A percentile compares a stretch with the other conserved stretches of the same genome.
Evolutionary conservation across 176 grass and related monocot genomes (phyloP).

Genomic region (Rhynchospora pubera): DNA sequence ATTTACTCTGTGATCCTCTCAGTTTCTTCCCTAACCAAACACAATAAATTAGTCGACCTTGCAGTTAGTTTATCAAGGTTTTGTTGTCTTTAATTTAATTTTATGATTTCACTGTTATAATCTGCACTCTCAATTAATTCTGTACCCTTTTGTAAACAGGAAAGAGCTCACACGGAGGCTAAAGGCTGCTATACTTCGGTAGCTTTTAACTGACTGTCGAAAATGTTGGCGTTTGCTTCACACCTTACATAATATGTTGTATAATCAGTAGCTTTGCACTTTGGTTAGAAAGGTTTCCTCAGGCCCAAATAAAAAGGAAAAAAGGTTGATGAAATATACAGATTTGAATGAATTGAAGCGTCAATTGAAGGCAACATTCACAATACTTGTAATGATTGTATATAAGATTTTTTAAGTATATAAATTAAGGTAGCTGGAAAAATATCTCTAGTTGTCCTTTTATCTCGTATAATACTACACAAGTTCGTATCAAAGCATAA

Average conservation of each 20-base stretch:
- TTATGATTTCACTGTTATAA: neutral
- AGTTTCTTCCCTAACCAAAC: neutral
- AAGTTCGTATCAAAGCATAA: too few species aligned
- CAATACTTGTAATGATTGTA: neutral
- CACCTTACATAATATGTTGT: neutral
- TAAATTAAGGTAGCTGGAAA: neutral
- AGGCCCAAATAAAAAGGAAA: neutral
- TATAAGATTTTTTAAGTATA: neutral
- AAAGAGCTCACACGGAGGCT: slow-evolving; percentile 73
- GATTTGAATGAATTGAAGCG: neutral
- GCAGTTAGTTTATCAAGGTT: too few species aligned
- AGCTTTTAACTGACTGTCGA: slow-evolving; percentile 16
- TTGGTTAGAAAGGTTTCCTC: neutral
- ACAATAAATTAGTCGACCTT: too few species aligned
- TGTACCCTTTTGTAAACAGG: slow-evolving; percentile 26
- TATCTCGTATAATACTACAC: too few species aligned
- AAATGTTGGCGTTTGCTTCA: slow-evolving; percentile 1
- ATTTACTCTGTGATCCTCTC: too few species aligned
- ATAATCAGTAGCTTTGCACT: neutral
- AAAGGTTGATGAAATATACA: slow-evolving; percentile 6
- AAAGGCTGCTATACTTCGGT: slow-evolving; percentile 32
- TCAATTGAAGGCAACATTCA: neutral
- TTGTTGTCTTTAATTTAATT: neutral
- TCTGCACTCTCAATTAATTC: neutral
- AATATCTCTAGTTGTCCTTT: neutral